Evolutionary conservation across 495 filamentous ascomycete species (phyloP), one percentile per base, ranked within the genome.

Genomic region (Cercophora sp.): DNA sequence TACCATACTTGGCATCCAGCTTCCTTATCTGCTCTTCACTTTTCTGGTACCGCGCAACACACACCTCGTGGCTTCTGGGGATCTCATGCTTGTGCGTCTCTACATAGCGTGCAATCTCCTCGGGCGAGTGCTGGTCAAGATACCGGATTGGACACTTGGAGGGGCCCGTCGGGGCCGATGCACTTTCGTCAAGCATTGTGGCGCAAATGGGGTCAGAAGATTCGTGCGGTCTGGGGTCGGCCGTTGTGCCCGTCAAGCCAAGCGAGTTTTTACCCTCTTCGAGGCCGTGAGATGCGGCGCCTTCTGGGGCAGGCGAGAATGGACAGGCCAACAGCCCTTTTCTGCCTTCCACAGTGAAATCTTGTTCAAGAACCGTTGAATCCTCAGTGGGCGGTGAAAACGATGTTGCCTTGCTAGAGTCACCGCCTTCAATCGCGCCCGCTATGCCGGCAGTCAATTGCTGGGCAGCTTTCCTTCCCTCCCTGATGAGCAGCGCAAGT

Each of bases 11-110:
- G 34, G 87, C 88, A 62, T 96, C 91, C 22, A 96, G 73, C 60
- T 90, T 85, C 48, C 81, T 81, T 59, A 95, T 89, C 53, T 87
- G 86, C 53, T 86, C 79, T 23, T 87, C 82, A 62, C 91, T 91
- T 62, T 79, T 81, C 64, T 95, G 89, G 66, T 91, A 94, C 32
- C 91, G 81, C 56, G 84, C 81, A 48, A 96, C 86, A 64, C 91
- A 96, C 16, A 96, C 82, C 54, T 91, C 89, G 68, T 96, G 91
- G 59, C 88, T 93, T 52, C 91, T 77, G 3, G 91, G 91, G 23
- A 96, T 81, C 57, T 95, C 87, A 60, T 96, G 90, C 65, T 95
- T 96, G 71, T 96, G 91, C 19, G 81, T 85, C 65, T 95, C 87
- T 48, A 96, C 85, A 61, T 95, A 96, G 54, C 83, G 76, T 13